Conservation (phyloP, 129 eudicot genomes). For the Rutidosis leptorrhynchoides region DNA sequence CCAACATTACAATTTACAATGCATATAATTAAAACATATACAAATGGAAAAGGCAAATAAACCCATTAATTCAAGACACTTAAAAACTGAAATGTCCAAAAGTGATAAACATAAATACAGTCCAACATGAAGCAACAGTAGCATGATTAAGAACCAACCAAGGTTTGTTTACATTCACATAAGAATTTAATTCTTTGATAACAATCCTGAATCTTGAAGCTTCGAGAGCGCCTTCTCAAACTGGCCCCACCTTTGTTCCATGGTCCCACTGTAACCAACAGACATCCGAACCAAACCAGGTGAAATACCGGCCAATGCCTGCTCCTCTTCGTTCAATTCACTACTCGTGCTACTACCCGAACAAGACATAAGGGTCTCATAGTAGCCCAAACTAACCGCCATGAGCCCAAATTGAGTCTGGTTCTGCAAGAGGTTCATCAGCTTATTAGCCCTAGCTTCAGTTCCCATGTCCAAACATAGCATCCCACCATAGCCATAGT, state of each 20-base stretch:
- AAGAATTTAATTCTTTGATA: constrained; percentile 30
- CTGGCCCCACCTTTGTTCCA: constrained; percentile 93
- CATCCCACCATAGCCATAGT: constrained; percentile 83
- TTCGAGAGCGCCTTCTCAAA: constrained; percentile 46
- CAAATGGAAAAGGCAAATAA: constrained; percentile 15
- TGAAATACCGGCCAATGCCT: constrained; percentile 68
- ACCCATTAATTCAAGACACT: constrained; percentile 10
- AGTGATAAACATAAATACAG: constrained; percentile 11
- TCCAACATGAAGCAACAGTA: constrained; percentile 18
- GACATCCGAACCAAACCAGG: constrained; percentile 97
- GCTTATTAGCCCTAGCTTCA: constrained; percentile 21
- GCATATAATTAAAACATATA: constrained; percentile 11
- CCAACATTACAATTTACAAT: background rate
- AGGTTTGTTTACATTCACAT: constrained; percentile 5
- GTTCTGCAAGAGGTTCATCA: constrained; percentile 16
- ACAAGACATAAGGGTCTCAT: constrained; percentile 97
- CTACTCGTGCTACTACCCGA: constrained; percentile 96
- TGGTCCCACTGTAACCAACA: constrained; percentile 78
- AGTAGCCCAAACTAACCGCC: constrained; percentile 97
- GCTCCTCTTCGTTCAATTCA: constrained; percentile 69
- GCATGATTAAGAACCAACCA: constrained; percentile 13
- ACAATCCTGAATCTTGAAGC: constrained; percentile 40
- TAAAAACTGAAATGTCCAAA: constrained; percentile 10
- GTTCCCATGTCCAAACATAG: constrained; percentile 88
- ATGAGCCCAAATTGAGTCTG: constrained; percentile 67